These are phyloP conservation scores for Aureobasidium sp. DNA, from an alignment of 2,329 filamentous ascomycete genomes.

Conservation along the genomic window DNA sequence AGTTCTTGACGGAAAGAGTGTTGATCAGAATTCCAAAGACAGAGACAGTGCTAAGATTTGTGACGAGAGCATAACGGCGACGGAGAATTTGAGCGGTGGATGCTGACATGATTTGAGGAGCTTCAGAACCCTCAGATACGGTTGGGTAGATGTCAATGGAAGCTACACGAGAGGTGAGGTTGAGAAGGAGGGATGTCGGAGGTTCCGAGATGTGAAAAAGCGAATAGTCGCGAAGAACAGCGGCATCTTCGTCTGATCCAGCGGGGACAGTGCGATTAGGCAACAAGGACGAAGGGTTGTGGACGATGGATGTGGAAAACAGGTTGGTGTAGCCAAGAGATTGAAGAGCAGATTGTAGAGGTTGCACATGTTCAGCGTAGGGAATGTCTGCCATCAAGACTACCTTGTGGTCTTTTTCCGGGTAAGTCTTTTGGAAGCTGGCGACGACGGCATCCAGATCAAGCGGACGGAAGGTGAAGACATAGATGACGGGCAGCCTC, in stretches of 20 bases:
- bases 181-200: conserved; percentile 74
- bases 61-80: conserved; percentile 79
- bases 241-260: conserved; percentile 36
- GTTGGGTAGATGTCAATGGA: conserved; percentile 72
- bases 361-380: conserved; percentile 65
- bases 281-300: conserved; percentile 69
- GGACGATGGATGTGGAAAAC: conserved; percentile 62
- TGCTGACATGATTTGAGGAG: conserved; percentile 35
- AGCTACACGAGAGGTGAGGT: conserved; percentile 72
- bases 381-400: conserved; percentile 86
- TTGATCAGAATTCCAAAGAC: conserved; percentile 94
- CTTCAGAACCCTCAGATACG: conserved; percentile 22
- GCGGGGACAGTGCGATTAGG: conserved; percentile 70
- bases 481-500: conserved; percentile 77
- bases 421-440: conserved; percentile 62
- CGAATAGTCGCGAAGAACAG: conserved; percentile 55
- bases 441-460: conserved; percentile 50
- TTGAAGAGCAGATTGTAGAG: conserved; percentile 48
- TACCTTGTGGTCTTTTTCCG: conserved; percentile 53
- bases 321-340: conserved; percentile 61
- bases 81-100: conserved; percentile 56
- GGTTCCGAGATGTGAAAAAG: conserved; percentile 81
- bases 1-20: conserved; percentile 86
- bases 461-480: conserved; percentile 71
- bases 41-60: conserved; percentile 68